phyloP scores from a whole-genome alignment of 495 filamentous ascomycete species.

The Aspergillus cristatus region DNA sequence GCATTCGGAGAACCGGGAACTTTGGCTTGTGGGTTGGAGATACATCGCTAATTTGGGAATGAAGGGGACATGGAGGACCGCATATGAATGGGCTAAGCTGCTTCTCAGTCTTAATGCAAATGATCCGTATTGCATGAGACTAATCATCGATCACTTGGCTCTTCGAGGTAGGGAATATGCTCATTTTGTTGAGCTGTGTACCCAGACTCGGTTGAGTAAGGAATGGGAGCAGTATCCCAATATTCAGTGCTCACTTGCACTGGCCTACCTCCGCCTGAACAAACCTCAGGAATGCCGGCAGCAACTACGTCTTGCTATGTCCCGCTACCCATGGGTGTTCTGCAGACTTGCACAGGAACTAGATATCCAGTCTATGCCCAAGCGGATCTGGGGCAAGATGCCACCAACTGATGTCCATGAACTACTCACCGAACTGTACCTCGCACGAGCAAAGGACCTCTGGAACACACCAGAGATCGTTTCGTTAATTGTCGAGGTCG shows the following conservation, averaged over 20 bases:
- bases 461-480: constrained; percentile 78
- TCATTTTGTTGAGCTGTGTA: constrained; percentile 63
- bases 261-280: constrained; percentile 63
- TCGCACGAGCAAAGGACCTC: constrained; percentile 69
- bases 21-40: constrained; percentile 83
- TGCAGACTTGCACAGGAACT: constrained; percentile 67
- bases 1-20: constrained; percentile 77
- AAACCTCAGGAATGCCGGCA: constrained; percentile 54
- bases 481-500: constrained; percentile 63
- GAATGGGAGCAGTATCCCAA: constrained; percentile 48
- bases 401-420: constrained; percentile 59
- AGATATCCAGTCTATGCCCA: constrained; percentile 60
- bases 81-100: constrained; percentile 86
- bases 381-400: constrained; percentile 69
- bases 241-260: constrained; percentile 58
- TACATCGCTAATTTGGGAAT: constrained; percentile 75
- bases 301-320: constrained; percentile 55
- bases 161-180: constrained; percentile 68
- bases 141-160: constrained; percentile 74
- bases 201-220: constrained; percentile 44
- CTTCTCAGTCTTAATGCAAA: constrained; percentile 64
- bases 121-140: constrained; percentile 75
- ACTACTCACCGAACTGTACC: constrained; percentile 70
- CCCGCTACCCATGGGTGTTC: constrained; percentile 72
- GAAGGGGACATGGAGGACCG: constrained; percentile 90